phyloP scores from a whole-genome alignment of 495 filamentous ascomycete species.

The Platismatia glauca region DNA sequence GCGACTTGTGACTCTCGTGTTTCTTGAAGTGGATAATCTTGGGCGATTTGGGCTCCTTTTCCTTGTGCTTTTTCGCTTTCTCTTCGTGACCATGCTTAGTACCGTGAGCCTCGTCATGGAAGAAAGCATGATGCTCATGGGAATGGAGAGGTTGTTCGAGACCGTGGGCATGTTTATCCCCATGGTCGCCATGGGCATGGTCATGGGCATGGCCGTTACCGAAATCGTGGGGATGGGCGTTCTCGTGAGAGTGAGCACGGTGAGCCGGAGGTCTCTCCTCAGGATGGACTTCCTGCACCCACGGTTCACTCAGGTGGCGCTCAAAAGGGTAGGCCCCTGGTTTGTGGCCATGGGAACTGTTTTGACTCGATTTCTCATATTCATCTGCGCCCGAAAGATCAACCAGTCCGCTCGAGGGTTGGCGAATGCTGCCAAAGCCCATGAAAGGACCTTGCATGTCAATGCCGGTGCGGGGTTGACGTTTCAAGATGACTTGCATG shows the following conservation, averaged over 20 bases:
- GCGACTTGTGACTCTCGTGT: constrained; percentile 2
- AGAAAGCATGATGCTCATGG: neutral
- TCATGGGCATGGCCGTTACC: neutral
- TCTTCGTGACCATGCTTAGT: neutral
- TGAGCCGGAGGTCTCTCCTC: neutral
- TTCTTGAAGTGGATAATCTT: neutral
- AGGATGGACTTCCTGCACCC: neutral
- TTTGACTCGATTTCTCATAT: constrained; percentile 14
- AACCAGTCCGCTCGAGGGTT: neutral
- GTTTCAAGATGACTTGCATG: constrained; percentile 20
- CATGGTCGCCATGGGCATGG: neutral
- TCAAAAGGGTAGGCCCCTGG: constrained; percentile 2
- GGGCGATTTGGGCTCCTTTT: neutral
- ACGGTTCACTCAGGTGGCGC: neutral
- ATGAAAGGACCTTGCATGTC: neutral
- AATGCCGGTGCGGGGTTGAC: constrained; percentile 8
- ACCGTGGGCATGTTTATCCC: neutral
- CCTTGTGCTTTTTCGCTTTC: neutral
- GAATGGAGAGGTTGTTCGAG: neutral
- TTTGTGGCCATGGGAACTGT: constrained; percentile 2
- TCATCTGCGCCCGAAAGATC: constrained; percentile 5
- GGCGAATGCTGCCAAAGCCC: neutral
- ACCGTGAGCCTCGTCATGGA: neutral
- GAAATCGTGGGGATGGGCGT: neutral
- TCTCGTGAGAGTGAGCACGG: neutral